phyloP scores from a whole-genome alignment of 2,329 filamentous ascomycete genomes.

The Ascochyta pisi region DNA sequence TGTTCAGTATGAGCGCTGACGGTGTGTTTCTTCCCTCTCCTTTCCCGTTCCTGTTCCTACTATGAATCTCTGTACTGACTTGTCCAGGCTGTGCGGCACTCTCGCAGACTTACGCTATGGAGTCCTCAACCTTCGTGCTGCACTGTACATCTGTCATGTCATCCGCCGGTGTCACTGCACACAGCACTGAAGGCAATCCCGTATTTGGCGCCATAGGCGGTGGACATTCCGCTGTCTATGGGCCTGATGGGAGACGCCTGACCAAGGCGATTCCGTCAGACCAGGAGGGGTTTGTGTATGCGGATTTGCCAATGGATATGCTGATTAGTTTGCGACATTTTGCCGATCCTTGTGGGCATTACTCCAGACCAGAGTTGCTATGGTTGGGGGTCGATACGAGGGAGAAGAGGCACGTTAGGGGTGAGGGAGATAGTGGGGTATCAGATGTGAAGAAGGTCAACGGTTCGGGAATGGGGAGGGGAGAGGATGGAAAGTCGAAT shows the following conservation, averaged over 20 bases:
- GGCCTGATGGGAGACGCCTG: slow-evolving; percentile 59
- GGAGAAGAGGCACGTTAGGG: slow-evolving; percentile 38
- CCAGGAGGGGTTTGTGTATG: slow-evolving; percentile 59
- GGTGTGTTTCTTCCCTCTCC: slow-evolving; percentile 20
- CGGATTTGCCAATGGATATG: slow-evolving; percentile 58
- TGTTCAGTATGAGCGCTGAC: slow-evolving; percentile 50
- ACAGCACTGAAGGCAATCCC: slow-evolving; percentile 52
- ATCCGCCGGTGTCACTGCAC: slow-evolving; percentile 52
- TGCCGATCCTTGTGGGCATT: slow-evolving; percentile 58
- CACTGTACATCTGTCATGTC: slow-evolving; percentile 59
- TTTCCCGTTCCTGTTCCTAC: neutral
- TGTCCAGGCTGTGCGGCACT: slow-evolving; percentile 40
- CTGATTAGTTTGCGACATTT: slow-evolving; percentile 53
- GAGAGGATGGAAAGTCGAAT: neutral
- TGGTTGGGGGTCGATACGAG: slow-evolving; percentile 56
- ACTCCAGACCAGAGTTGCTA: slow-evolving; percentile 59
- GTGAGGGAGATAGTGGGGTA: slow-evolving; percentile 6
- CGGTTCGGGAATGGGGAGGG: neutral
- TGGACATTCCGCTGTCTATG: slow-evolving; percentile 48
- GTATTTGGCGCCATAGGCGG: slow-evolving; percentile 56
- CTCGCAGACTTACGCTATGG: slow-evolving; percentile 64
- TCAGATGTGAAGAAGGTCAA: neutral
- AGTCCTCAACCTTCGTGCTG: slow-evolving; percentile 63
- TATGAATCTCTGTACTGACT: neutral
- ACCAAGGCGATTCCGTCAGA: slow-evolving; percentile 49